Percentiles rank a stretch among this genome's conserved stretches.
Conservation (phyloP, 306 rosid genomes). For the Begonia masoniana region DNA sequence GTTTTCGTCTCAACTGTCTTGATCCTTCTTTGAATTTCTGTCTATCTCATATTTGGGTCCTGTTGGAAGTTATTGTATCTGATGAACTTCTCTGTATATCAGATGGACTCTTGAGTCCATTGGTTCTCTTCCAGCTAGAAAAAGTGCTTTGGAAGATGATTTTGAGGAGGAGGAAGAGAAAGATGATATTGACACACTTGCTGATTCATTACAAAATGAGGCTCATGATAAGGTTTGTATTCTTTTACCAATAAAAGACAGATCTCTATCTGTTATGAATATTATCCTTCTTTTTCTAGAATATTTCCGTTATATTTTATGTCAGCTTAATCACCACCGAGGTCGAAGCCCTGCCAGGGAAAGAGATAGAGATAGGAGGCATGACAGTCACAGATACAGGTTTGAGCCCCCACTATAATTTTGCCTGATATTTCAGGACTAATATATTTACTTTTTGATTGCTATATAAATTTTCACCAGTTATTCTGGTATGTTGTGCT, state of each 20-base stretch:
- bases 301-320: background rate
- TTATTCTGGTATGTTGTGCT: too few species aligned
- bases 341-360: constrained; percentile 84
- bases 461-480: too few species aligned
- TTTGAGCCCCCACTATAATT: constrained; percentile 10
- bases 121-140: constrained; percentile 54
- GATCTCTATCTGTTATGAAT: background rate
- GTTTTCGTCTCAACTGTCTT: too few species aligned
- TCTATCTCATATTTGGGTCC: background rate
- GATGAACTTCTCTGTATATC: background rate
- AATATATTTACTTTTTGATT: too few species aligned
- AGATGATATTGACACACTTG: constrained; percentile 74
- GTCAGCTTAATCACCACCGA: constrained; percentile 52
- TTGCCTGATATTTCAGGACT: too few species aligned
- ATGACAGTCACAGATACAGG: constrained; percentile 89
- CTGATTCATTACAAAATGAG: constrained; percentile 53
- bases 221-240: constrained; percentile 47
- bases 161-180: constrained; percentile 99
- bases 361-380: constrained; percentile 86
- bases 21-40: background rate
- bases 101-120: constrained; percentile 83
- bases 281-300: background rate
- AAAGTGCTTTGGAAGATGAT: constrained; percentile 93
- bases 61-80: too few species aligned
- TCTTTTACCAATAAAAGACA: background rate